Evolutionary conservation across 805 yeast species (phyloP).

Genomic region (Kregervanrija delftensis): DNA sequence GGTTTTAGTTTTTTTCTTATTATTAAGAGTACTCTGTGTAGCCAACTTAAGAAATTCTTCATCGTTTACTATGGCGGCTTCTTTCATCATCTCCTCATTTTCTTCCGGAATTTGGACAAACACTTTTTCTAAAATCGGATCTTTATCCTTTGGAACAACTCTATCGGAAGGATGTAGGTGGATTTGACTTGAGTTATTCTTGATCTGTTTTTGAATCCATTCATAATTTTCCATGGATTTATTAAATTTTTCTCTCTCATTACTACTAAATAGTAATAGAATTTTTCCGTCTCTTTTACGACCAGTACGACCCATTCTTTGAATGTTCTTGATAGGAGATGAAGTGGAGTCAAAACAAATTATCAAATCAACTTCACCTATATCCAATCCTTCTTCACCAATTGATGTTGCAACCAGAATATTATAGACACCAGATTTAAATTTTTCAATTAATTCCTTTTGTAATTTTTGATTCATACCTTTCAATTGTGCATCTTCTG

Average conservation of each 20-base stretch:
- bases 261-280: conserved; percentile 63
- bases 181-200: conserved; percentile 34
- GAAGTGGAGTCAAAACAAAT: conserved; percentile 89
- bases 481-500: conserved; percentile 66
- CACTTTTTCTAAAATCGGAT: conserved; percentile 52
- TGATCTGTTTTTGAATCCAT: conserved; percentile 65
- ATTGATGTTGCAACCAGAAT: conserved; percentile 91
- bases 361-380: conserved; percentile 94
- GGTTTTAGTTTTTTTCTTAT: conserved; percentile 13
- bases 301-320: conserved; percentile 98
- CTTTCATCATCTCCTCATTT: conserved; percentile 44
- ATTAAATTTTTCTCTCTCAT: conserved; percentile 73
- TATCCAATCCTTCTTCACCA: conserved; percentile 98
- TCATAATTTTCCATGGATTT: conserved; percentile 81
- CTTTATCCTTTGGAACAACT: conserved; percentile 52
- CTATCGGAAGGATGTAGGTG: conserved; percentile 38
- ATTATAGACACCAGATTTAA: conserved; percentile 67
- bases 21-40: conserved; percentile 52
- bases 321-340: conserved; percentile 89
- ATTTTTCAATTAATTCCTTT: conserved; percentile 66
- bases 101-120: conserved; percentile 66
- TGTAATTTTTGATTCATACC: conserved; percentile 94
- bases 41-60: conserved; percentile 59
- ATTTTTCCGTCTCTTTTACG: conserved; percentile 88
- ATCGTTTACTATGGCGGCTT: conserved; percentile 43